Percentiles rank a stretch among this genome's conserved stretches.
These are phyloP conservation scores for Colletotrichum gloeosporioides DNA, from an alignment of 2,329 filamentous ascomycete genomes.

Conservation along the genomic window DNA sequence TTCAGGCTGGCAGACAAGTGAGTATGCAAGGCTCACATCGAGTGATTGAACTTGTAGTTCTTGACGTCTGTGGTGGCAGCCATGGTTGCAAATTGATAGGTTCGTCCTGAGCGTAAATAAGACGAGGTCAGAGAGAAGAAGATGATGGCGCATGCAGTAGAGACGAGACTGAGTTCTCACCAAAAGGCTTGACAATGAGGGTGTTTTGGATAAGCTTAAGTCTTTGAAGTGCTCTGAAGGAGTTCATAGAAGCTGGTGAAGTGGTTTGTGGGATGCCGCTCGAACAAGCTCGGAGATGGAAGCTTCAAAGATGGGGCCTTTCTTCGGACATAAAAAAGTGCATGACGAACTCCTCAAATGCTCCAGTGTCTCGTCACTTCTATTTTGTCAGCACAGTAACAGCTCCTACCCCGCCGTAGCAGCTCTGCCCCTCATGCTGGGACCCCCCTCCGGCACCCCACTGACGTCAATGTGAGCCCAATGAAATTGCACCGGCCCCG, in stretches of 20 bases:
- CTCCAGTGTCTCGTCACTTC: neutral
- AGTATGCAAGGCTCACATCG: constrained; percentile 60
- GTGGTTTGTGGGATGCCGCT: neutral
- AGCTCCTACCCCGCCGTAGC: constrained; percentile 4
- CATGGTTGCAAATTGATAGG: constrained; percentile 51
- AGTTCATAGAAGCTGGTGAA: constrained; percentile 11
- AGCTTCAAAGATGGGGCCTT: neutral
- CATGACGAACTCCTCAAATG: neutral
- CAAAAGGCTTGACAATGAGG: neutral
- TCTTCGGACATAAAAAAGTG: constrained; percentile 12
- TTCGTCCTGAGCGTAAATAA: neutral
- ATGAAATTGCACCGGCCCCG: neutral
- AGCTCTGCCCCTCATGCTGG: neutral
- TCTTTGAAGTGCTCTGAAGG: constrained; percentile 15
- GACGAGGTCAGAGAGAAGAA: neutral
- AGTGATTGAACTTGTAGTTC: constrained; percentile 87
- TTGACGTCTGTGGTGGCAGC: constrained; percentile 74
- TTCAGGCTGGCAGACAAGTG: neutral
- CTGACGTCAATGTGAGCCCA: constrained; percentile 19
- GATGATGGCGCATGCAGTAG: neutral
- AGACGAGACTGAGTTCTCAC: neutral
- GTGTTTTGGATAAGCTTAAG: constrained; percentile 16
- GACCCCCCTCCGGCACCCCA: neutral
- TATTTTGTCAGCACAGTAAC: neutral
- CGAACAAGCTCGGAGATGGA: neutral